Percentiles rank a stretch among this genome's conserved stretches.
Conservation (phyloP, 345 rosid species). For the Conringia planisiliqua region DNA sequence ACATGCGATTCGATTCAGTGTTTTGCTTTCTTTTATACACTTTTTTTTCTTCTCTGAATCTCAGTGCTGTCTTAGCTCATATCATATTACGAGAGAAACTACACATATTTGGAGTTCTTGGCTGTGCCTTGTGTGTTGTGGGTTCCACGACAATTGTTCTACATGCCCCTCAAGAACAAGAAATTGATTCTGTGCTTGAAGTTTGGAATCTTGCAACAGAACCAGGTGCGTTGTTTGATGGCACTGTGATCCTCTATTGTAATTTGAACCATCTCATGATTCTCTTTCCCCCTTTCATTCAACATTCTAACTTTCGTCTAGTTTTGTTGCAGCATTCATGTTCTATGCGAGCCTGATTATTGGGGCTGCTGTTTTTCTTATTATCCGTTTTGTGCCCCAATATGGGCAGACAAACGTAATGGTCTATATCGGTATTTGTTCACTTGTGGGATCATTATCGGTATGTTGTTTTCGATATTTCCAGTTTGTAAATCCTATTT, state of each 20-base stretch:
- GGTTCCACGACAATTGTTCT: constrained; percentile 93
- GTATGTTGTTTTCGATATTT: constrained; percentile 40
- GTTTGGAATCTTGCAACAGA: constrained; percentile 99
- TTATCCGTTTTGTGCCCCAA: constrained; percentile 66
- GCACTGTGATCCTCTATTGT: not conserved
- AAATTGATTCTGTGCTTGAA: constrained; percentile 77
- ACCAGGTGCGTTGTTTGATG: constrained; percentile 58
- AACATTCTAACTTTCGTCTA: constrained; percentile 10
- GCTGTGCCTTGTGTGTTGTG: constrained; percentile 91
- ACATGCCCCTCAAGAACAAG: constrained; percentile 96
- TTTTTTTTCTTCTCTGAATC: constrained; percentile 15
- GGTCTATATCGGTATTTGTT: constrained; percentile 92
- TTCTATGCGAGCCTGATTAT: constrained; percentile 74
- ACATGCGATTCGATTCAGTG: not conserved
- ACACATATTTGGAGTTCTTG: constrained; percentile 89
- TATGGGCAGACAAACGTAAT: constrained; percentile 96
- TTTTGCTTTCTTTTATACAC: not conserved
- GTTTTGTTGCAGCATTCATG: constrained; percentile 70
- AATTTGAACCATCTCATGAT: not conserved
- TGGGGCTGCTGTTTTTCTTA: constrained; percentile 62
- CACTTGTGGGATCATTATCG: constrained; percentile 95
- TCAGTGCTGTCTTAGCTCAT: constrained; percentile 95
- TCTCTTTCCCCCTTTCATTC: not conserved
- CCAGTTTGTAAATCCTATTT: not conserved
- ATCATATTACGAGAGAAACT: constrained; percentile 76